These are phyloP conservation scores for Tilletiopsis washingtonensis DNA, from an alignment of 1,284 basidiomycete genomes.

Conservation along the genomic window DNA sequence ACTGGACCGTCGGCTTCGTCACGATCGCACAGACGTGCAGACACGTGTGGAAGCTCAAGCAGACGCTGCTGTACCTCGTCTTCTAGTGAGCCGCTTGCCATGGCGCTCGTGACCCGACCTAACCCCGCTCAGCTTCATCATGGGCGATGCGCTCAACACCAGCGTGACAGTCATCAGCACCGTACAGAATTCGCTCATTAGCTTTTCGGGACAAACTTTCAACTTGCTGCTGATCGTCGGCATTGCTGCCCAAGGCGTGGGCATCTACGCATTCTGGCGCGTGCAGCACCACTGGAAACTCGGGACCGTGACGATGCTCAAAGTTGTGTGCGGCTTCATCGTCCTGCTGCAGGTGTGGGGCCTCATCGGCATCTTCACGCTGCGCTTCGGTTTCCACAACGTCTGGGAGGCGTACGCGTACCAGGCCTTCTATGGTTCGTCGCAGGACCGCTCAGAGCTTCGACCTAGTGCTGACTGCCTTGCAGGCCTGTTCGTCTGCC, in stretches of 20 bases:
- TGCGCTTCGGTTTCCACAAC: constrained; percentile 55
- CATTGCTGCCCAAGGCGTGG: constrained; percentile 63
- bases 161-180: constrained; percentile 67
- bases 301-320: constrained; percentile 57
- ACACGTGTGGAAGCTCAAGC: constrained; percentile 49
- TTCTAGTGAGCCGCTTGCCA: too few species aligned
- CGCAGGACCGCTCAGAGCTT: too few species aligned
- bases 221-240: constrained; percentile 66
- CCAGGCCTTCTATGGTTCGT: constrained; percentile 15
- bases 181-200: constrained; percentile 71
- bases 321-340: constrained; percentile 67
- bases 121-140: constrained; percentile 58
- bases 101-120: too few species aligned
- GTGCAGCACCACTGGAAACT: constrained; percentile 70
- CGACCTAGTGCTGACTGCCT: too few species aligned
- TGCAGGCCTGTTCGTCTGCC: constrained; percentile 66
- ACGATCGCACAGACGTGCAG: constrained; percentile 49
- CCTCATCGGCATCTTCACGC: constrained; percentile 74
- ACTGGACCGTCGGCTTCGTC: constrained; percentile 56
- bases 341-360: constrained; percentile 75
- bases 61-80: constrained; percentile 54
- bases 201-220: constrained; percentile 63
- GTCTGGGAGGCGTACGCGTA: constrained; percentile 11
- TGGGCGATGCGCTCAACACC: constrained; percentile 70
- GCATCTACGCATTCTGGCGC: constrained; percentile 63